Base-by-base conservation (phyloP, 441 rosid genomes). In the Arabidopsis lyrata region DNA sequence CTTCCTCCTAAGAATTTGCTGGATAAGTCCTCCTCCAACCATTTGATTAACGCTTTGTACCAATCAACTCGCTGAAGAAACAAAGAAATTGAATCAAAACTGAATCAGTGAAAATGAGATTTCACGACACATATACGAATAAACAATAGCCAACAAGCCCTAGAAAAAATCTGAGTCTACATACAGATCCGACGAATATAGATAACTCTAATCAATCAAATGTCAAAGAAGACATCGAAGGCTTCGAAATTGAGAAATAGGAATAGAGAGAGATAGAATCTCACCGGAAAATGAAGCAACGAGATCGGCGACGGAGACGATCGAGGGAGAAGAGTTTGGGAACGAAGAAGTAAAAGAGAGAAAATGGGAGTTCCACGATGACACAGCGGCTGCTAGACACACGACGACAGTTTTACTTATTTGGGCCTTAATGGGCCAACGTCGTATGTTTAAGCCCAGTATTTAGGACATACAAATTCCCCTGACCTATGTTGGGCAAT, bases 1-100 rank as follows among this genome's bases (percentile, higher is more conserved):
- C 70, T 89, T 91, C 85, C 93, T 85, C 84, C 92, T 85, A 67
- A 96, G 84, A 77, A 93, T 94, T 86, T 86, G 99, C 83, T 82
- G 91, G 86, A 96, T 90, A 56, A 89, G 71, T 75, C 91, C 91
- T 84, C 93, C 91, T 80, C 98, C 97, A 86, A 84, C 94, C 99
- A 96, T 96, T 83, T 83, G 75, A 74, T 45, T 50, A 72, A 63
- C 75, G 67, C 64, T 61, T 47, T 72, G 80, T 81, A 78, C 68
- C 81, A 76, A 81, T 75, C 62, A 70, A 61, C 29, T 70, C 71
- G 65, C 76, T 75, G 77, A 16, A 75, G 66, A 59, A 59, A 52
- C 13, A 58, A 57, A 50, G 8, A 70, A 74, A 63, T 5, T 8
- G 31, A 63, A 77, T 64, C 38, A 13, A 59, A 35, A 35, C 50